Evolutionary conservation across 2,329 filamentous ascomycete genomes (phyloP).

Genomic region (Diaporthe nobilis): DNA sequence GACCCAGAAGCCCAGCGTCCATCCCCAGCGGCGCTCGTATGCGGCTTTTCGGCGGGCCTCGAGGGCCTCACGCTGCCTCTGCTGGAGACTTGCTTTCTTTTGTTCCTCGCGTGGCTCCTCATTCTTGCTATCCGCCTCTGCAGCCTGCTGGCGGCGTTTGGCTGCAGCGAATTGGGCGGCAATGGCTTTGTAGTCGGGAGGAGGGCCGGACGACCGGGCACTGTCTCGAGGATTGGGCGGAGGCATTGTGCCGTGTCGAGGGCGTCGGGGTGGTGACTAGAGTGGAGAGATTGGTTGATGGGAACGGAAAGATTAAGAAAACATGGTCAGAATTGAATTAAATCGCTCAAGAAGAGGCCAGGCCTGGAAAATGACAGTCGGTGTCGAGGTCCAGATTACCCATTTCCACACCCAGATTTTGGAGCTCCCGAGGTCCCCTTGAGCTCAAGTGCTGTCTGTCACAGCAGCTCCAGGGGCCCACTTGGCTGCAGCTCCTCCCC

Average conservation of each 20-base stretch:
- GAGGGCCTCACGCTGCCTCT: constrained; percentile 61
- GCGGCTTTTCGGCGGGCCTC: constrained; percentile 62
- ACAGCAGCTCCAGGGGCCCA: constrained; percentile 9
- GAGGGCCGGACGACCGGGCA: constrained; percentile 45
- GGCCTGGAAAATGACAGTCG: constrained; percentile 31
- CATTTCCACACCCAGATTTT: constrained; percentile 16
- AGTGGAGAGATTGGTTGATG: background rate
- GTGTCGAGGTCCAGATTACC: constrained; percentile 20
- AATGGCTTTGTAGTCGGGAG: constrained; percentile 66
- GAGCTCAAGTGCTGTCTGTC: constrained; percentile 10
- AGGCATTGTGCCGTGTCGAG: constrained; percentile 46
- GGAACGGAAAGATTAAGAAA: constrained; percentile 24
- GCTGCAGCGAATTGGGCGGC: constrained; percentile 68
- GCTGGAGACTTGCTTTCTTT: constrained; percentile 55
- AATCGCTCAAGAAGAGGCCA: constrained; percentile 36
- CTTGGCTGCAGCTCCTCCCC: constrained; percentile 24
- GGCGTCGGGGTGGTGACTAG: background rate
- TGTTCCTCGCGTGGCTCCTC: constrained; percentile 45
- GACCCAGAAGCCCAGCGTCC: constrained; percentile 77
- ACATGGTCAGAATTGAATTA: constrained; percentile 37
- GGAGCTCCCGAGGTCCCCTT: constrained; percentile 31
- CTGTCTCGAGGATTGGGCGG: constrained; percentile 44
- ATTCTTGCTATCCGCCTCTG: constrained; percentile 53
- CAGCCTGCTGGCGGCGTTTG: constrained; percentile 62
- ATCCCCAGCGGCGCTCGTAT: constrained; percentile 68